Evolutionary conservation across 108 stramenopile genomes (phyloP), one percentile per base, ranked within the genome.

Genomic region (Skeletonema potamos): DNA sequence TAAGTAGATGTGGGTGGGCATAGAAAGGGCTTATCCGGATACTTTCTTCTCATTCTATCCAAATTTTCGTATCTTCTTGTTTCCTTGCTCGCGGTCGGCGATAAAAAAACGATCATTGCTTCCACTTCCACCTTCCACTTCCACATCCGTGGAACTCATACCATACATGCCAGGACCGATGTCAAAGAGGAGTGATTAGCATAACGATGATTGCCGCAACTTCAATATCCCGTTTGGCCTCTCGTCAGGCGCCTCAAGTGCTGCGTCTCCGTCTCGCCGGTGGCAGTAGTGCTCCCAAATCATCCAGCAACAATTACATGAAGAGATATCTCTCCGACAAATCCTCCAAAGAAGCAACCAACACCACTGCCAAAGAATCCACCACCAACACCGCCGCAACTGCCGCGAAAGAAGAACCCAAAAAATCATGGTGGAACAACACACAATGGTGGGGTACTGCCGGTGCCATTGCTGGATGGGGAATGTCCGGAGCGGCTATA

Each of bases 381-480:
- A 27, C 67, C 12, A 8, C 44, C 27, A 61, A 26, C 11, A 62
- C 65, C 41, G 61, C 62, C 11, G 22, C 39, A 28, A 28, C 72
- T 5, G 29, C 27, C 0, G 61, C 61, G 22, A 60, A 60, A 20
- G 65, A 33, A 30, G 54, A 64, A 12, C 13, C 68, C 0, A 55
- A 43, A 22, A 36, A 41, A 17, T 18, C 74, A 54, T 84, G 80
- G 81, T 95, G 94, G 94, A 56, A 79, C 20, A 68, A 66, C 18
- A 81, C 91, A 43, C 72, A 86, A 68, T 90, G 86, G 39, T 95
- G 94, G 94, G 94, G 91, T 34, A 73, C 79, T 22, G 39, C 82
- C 36, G 94, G 94, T 37, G 90, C 90, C 20, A 44, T 92, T 15
- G 95, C 95, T 17, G 92, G 89, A 55, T 96, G 95, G 95, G 95